phyloP scores from a whole-genome alignment of 73 alveolate species.

The Paramecium caudatum region DNA sequence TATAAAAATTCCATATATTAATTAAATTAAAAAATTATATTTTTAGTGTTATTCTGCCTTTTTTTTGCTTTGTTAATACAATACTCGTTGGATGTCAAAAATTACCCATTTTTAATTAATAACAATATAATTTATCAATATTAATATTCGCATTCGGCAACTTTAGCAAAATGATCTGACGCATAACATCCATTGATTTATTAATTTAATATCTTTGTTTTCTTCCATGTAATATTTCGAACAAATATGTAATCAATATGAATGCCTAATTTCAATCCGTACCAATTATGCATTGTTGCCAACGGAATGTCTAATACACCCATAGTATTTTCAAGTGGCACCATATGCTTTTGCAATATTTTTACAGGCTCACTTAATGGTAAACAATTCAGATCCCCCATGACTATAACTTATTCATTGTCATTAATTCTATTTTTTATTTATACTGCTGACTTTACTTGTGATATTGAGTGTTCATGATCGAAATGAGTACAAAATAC shows the following conservation, averaged over 20 bases:
- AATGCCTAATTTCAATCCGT: background rate
- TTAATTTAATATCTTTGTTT: background rate
- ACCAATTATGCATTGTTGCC: constrained; percentile 2
- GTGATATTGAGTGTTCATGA: background rate
- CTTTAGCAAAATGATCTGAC: constrained; percentile 24
- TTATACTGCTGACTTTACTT: constrained; percentile 16
- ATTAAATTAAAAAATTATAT: no score
- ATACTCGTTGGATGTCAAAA: no score
- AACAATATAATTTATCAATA: no score
- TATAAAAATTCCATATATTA: no score
- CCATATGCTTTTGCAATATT: background rate
- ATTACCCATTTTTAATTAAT: no score
- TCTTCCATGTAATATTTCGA: background rate
- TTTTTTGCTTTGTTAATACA: no score
- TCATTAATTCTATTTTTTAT: background rate
- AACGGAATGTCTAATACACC: background rate
- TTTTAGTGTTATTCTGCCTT: no score
- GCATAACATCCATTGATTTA: background rate
- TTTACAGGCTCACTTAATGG: background rate
- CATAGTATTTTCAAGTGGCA: background rate
- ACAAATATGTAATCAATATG: background rate
- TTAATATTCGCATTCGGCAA: background rate
- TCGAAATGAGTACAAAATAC: background rate
- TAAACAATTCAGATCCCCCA: constrained; percentile 2
- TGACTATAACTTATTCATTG: background rate